These are phyloP conservation scores for Neodidymelliopsis sp. DNA, from an alignment of 2,329 filamentous ascomycete species.

Conservation along the genomic window DNA sequence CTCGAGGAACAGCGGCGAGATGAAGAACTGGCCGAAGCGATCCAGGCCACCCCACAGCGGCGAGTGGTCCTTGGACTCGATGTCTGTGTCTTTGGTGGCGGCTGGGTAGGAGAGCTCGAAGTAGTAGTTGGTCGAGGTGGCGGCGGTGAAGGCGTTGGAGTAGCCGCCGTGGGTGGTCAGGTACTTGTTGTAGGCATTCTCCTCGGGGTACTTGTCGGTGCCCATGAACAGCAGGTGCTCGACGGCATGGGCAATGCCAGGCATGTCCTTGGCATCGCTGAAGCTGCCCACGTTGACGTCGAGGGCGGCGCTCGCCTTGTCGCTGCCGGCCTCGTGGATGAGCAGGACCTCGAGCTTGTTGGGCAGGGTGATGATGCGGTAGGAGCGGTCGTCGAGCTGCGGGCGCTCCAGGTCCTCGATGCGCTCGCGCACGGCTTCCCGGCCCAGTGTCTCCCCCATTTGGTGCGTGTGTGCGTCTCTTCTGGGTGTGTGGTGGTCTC, in stretches of 20 bases:
- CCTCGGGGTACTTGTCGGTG: slow-evolving; percentile 87
- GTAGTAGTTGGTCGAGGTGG: slow-evolving; percentile 96
- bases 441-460: slow-evolving; percentile 42
- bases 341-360: slow-evolving; percentile 91
- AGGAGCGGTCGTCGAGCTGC: slow-evolving; percentile 82
- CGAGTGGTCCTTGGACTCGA: slow-evolving; percentile 54
- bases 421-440: slow-evolving; percentile 32
- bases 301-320: slow-evolving; percentile 94
- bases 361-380: slow-evolving; percentile 82
- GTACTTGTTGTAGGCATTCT: slow-evolving; percentile 90
- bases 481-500: not conserved
- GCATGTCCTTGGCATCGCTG: slow-evolving; percentile 88
- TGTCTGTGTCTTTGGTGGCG: slow-evolving; percentile 46
- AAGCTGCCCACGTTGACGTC: slow-evolving; percentile 97
- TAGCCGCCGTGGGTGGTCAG: slow-evolving; percentile 87
- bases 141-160: slow-evolving; percentile 93
- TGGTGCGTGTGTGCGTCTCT: slow-evolving; percentile 10
- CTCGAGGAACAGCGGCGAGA: slow-evolving; percentile 83
- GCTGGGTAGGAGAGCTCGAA: slow-evolving; percentile 88
- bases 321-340: slow-evolving; percentile 92
- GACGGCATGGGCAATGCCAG: slow-evolving; percentile 93
- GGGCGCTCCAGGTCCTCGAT: slow-evolving; percentile 80
- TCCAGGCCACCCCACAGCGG: slow-evolving; percentile 84
- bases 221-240: slow-evolving; percentile 99
- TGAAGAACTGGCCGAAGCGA: slow-evolving; percentile 93